Percentiles rank a stretch among this genome's conserved stretches.
These are phyloP conservation scores for Globisporangium barbulae DNA, from an alignment of 352 stramenopile species.

Conservation along the genomic window DNA sequence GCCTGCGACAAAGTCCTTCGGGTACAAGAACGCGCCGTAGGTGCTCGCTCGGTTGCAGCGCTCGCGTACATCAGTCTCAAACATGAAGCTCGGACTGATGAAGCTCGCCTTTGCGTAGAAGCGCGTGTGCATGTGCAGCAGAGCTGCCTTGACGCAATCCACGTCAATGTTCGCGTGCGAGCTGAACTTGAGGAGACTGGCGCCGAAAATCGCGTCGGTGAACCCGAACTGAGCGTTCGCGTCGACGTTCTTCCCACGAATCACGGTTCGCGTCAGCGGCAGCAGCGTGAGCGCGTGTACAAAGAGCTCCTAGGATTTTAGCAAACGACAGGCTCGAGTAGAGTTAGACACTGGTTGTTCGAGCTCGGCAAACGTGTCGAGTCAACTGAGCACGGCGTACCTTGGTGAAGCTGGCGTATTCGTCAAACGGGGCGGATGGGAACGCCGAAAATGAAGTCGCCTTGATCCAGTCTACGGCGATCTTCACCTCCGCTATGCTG, in stretches of 20 bases:
- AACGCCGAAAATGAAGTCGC: not conserved
- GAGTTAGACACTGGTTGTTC: not conserved
- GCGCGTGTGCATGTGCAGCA: constrained; percentile 4
- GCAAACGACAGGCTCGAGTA: not conserved
- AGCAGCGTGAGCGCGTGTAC: constrained; percentile 3
- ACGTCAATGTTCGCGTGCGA: constrained; percentile 6
- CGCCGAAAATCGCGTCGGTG: constrained; percentile 4
- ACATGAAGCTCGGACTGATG: constrained; percentile 3
- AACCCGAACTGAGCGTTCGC: constrained; percentile 1
- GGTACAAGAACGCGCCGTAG: constrained; percentile 13
- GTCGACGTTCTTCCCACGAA: constrained; percentile 1
- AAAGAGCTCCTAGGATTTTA: constrained; percentile 1
- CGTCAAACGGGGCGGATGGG: constrained; percentile 10
- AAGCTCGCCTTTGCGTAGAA: constrained; percentile 10
- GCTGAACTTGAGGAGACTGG: constrained; percentile 5
- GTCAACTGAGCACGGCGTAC: not conserved
- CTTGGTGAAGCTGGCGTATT: constrained; percentile 6
- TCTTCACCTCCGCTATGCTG: not conserved
- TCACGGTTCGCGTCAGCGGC: constrained; percentile 1
- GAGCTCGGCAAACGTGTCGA: not conserved
- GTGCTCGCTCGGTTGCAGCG: not conserved
- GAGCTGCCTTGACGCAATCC: constrained; percentile 11
- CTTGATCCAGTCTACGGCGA: constrained; percentile 1
- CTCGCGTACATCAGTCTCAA: not conserved
- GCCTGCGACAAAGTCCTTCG: constrained; percentile 8